phyloP scores from a whole-genome alignment of 208 protist genomes.

The Trypanosoma platydactyli region DNA sequence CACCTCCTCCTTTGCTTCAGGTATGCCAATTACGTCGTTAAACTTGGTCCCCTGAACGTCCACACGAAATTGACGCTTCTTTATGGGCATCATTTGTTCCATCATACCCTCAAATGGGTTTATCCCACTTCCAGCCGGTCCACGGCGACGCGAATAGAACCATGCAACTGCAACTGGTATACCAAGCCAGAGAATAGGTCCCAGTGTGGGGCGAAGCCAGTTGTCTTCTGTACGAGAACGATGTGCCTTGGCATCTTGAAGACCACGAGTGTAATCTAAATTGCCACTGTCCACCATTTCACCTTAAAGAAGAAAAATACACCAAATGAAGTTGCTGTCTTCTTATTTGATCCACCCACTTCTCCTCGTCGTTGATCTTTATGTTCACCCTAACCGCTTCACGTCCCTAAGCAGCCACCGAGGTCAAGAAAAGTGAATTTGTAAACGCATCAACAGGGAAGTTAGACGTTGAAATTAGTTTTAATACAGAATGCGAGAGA shows the following conservation, averaged over 20 bases:
- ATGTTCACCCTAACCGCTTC: too few species aligned
- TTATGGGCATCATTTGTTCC: conserved; percentile 90
- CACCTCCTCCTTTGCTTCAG: conserved; percentile 97
- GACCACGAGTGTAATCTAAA: conserved; percentile 63
- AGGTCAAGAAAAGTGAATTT: too few species aligned
- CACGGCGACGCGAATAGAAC: conserved; percentile 55
- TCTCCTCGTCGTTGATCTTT: too few species aligned
- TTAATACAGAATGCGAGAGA: too few species aligned
- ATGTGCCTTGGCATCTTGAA: conserved; percentile 69
- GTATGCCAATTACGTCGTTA: conserved; percentile 95
- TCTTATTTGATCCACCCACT: too few species aligned
- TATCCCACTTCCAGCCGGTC: conserved; percentile 18
- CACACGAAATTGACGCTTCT: conserved; percentile 85
- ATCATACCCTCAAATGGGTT: conserved; percentile 82
- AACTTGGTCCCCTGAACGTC: conserved; percentile 87
- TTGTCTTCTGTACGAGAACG: conserved; percentile 74
- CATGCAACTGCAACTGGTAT: conserved; percentile 58
- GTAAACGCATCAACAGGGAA: too few species aligned
- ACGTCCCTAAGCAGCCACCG: too few species aligned
- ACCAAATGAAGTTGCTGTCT: too few species aligned
- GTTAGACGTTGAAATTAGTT: too few species aligned
- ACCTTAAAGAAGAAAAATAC: too few species aligned
- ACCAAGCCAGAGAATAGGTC: conserved; percentile 78
- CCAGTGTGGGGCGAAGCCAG: conserved; percentile 74
- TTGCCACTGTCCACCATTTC: conserved; percentile 5